Conservation (phyloP, 2,329 filamentous ascomycete species). For the Sporothrix sp. region DNA sequence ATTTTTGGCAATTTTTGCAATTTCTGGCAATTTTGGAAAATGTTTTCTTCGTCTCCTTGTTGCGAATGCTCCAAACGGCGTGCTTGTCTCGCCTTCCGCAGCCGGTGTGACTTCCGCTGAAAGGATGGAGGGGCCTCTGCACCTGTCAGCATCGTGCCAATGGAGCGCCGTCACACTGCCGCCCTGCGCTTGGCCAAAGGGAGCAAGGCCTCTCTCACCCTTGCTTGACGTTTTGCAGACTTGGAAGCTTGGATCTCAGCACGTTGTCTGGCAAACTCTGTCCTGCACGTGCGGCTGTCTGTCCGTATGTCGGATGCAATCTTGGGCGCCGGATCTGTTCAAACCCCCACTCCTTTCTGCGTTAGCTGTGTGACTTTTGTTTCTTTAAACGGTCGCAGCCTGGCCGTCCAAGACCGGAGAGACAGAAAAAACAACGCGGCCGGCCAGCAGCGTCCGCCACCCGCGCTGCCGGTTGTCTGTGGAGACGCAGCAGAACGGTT, state of each 20-base stretch:
- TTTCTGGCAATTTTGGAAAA: no score
- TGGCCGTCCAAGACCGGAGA: not conserved
- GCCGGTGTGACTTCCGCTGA: not conserved
- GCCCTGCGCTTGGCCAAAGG: slow-evolving; percentile 4
- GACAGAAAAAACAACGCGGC: not conserved
- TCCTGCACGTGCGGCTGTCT: not conserved
- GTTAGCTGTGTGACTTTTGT: not conserved
- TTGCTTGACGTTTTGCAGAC: not conserved
- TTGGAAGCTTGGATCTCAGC: not conserved
- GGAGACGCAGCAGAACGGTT: not conserved
- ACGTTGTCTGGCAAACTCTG: no score
- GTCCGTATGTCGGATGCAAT: not conserved
- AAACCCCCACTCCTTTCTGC: slow-evolving; percentile 3
- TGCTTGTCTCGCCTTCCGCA: not conserved
- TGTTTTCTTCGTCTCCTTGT: not conserved
- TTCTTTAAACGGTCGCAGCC: not conserved
- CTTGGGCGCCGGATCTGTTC: not conserved
- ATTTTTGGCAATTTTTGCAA: no score
- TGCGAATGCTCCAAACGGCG: not conserved
- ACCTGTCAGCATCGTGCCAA: slow-evolving; percentile 1
- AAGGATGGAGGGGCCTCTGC: not conserved
- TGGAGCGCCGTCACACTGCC: not conserved
- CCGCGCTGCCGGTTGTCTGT: not conserved
- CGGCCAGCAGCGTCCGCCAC: not conserved
- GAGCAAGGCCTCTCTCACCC: not conserved